A percentile compares a stretch with the other conserved stretches of the same genome.
Conservation (phyloP, 768 basidiomycete genomes). For the Russula emetica region DNA sequence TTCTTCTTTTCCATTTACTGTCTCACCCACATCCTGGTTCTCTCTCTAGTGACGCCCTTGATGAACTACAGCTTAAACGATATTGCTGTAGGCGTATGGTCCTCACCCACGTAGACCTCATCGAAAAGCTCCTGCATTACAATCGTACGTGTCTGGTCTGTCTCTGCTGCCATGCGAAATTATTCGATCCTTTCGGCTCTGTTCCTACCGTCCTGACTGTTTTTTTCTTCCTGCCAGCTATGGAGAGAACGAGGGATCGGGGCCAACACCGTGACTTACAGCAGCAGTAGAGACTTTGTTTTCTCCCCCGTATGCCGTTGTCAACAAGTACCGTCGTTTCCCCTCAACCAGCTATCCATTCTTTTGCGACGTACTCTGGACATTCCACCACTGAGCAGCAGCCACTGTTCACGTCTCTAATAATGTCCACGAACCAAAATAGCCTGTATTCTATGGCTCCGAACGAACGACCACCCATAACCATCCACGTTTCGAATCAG, state of each 20-base stretch:
- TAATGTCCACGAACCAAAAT: too few relatives aligned
- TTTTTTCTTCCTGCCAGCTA: slow-evolving; percentile 19
- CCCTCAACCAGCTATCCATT: too few relatives aligned
- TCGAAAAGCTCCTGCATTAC: slow-evolving; percentile 94
- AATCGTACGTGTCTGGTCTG: slow-evolving; percentile 60
- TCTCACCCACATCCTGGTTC: background rate
- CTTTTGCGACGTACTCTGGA: too few relatives aligned
- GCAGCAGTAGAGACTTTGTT: slow-evolving; percentile 1
- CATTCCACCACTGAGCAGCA: too few relatives aligned
- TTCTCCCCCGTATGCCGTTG: background rate
- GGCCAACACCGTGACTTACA: slow-evolving; percentile 6
- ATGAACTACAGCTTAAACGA: slow-evolving; percentile 82
- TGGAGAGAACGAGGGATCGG: slow-evolving; percentile 31
- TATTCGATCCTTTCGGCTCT: background rate
- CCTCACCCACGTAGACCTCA: slow-evolving; percentile 93
- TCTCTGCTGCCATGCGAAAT: background rate
- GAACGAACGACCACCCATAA: too few relatives aligned
- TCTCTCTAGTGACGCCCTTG: slow-evolving; percentile 76
- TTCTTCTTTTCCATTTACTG: background rate
- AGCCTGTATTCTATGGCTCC: too few relatives aligned
- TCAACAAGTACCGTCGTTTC: too few relatives aligned
- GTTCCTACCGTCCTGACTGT: background rate
- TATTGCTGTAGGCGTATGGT: slow-evolving; percentile 99
- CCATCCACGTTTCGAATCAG: too few relatives aligned
- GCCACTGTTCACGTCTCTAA: too few relatives aligned